Conservation (phyloP, 2,329 filamentous ascomycete species). For the Paracoccidioides lutzii region DNA sequence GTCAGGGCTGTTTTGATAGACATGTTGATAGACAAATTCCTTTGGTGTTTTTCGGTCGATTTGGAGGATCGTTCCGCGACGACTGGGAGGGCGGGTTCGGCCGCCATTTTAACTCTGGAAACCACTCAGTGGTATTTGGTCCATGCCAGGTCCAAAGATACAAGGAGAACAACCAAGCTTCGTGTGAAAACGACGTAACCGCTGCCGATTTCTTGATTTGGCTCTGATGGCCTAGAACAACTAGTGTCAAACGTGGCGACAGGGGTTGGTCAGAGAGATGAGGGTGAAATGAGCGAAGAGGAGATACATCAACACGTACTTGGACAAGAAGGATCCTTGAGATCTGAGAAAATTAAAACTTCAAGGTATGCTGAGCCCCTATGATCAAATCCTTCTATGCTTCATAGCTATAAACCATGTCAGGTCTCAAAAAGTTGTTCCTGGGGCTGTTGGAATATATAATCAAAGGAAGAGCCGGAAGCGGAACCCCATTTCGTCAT, state of each 20-base stretch:
- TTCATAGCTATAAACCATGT: too few relatives aligned
- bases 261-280: neutral
- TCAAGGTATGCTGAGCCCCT: neutral
- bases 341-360: neutral
- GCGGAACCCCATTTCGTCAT: too few relatives aligned
- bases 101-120: neutral
- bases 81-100: neutral
- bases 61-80: neutral
- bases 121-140: too few relatives aligned
- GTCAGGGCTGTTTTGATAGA: constrained; percentile 36
- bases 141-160: too few relatives aligned
- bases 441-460: neutral
- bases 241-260: neutral
- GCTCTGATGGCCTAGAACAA: neutral
- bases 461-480: too few relatives aligned
- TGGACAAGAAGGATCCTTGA: neutral
- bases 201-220: neutral
- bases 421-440: too few relatives aligned
- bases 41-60: neutral
- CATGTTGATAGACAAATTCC: constrained; percentile 21
- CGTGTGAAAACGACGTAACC: neutral
- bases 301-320: neutral
- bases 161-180: too few relatives aligned
- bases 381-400: too few relatives aligned
- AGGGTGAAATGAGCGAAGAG: neutral